Conservation (phyloP, 305 asterid species). For the Rubia tinctorum region DNA sequence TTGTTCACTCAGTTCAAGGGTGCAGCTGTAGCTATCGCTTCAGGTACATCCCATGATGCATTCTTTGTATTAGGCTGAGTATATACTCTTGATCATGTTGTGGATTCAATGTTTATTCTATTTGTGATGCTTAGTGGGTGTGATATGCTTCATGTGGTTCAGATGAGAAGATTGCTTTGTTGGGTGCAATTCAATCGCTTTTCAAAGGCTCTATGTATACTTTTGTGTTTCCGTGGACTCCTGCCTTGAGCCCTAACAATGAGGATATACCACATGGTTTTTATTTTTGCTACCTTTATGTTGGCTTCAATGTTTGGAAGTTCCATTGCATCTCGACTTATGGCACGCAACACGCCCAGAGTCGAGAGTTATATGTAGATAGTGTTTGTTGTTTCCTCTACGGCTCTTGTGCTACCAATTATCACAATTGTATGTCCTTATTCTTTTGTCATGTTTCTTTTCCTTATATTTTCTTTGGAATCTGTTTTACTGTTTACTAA, state of each 20-base stretch:
- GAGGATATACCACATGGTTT: slow-evolving; percentile 98
- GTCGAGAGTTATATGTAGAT: slow-evolving; percentile 97
- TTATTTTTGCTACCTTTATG: slow-evolving; percentile 94
- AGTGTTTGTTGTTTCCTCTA: slow-evolving; percentile 78
- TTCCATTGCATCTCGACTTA: slow-evolving; percentile 82
- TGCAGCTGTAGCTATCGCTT: slow-evolving; percentile 93
- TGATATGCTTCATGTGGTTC: slow-evolving; percentile 29
- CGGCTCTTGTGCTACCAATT: slow-evolving; percentile 79
- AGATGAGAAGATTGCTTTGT: slow-evolving; percentile 96
- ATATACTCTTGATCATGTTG: background rate
- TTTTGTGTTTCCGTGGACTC: slow-evolving; percentile 97
- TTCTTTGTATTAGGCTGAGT: background rate
- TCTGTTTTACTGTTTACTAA: slow-evolving; percentile 8
- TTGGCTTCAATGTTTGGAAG: slow-evolving; percentile 98
- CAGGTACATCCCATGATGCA: slow-evolving; percentile 48
- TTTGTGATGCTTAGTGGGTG: slow-evolving; percentile 13
- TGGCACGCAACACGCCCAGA: slow-evolving; percentile 69
- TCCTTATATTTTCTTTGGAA: background rate
- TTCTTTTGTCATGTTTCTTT: background rate
- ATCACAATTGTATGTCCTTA: slow-evolving; percentile 51
- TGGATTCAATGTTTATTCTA: slow-evolving; percentile 2
- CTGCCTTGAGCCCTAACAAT: slow-evolving; percentile 93
- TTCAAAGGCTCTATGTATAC: slow-evolving; percentile 99
- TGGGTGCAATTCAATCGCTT: slow-evolving; percentile 96
- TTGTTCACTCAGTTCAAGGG: slow-evolving; percentile 86